phyloP scores from a whole-genome alignment of 768 basidiomycete species.

The Podaxis pistillaris region DNA sequence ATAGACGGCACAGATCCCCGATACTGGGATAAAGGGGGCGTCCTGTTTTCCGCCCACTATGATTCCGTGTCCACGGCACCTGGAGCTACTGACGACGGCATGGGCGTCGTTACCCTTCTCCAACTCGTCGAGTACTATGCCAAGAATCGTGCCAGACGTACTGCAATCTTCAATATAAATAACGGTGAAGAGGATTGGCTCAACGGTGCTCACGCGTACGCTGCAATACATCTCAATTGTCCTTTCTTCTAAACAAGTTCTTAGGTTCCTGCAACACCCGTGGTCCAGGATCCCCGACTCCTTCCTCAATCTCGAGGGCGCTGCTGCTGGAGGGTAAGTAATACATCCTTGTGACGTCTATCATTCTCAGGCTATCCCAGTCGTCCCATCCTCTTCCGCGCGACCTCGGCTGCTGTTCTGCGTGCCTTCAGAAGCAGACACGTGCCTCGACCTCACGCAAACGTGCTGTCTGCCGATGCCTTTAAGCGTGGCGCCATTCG shows the following conservation, averaged over 20 bases:
- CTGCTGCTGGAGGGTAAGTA: constrained; percentile 70
- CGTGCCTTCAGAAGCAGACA: constrained; percentile 44
- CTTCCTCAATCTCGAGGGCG: constrained; percentile 85
- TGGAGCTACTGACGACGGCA: constrained; percentile 78
- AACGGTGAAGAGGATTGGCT: constrained; percentile 83
- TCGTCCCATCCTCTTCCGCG: constrained; percentile 75
- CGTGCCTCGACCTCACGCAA: constrained; percentile 70
- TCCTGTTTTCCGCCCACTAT: constrained; percentile 79
- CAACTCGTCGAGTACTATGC: constrained; percentile 61
- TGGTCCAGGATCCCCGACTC: constrained; percentile 65
- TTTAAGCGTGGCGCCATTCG: constrained; percentile 65
- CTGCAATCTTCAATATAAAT: constrained; percentile 81
- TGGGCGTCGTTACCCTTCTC: constrained; percentile 65
- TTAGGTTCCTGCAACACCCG: constrained; percentile 69
- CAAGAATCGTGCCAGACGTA: constrained; percentile 48
- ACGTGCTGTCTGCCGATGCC: constrained; percentile 65
- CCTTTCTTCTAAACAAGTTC: neutral
- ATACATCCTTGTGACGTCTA: neutral
- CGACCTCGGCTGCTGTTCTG: constrained; percentile 58
- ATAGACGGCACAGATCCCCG: constrained; percentile 24
- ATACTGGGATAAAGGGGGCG: constrained; percentile 33
- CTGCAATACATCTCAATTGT: neutral
- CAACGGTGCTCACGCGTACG: constrained; percentile 66
- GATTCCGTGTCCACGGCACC: constrained; percentile 77
- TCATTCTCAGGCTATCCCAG: constrained; percentile 32